Base-by-base conservation (phyloP, 2,329 filamentous ascomycete species). In the Diaporthe batatas region DNA sequence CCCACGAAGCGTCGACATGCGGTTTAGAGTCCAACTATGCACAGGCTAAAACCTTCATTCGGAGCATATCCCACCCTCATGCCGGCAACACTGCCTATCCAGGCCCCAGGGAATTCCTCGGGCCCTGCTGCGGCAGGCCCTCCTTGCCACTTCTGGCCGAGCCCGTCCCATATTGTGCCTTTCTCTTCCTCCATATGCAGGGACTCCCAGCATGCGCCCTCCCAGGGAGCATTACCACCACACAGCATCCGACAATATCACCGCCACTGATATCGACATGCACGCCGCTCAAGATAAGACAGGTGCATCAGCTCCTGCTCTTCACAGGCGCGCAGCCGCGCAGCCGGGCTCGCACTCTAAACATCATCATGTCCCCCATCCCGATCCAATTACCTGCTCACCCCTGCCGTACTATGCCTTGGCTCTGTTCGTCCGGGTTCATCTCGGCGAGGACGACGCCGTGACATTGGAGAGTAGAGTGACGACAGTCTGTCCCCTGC, bases 61-160 rank as follows among this genome's bases (percentile, higher is more conserved):
- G 55, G 68, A 58, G 54, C 68, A 62, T 39, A 62, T 34, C 29
- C 49, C 54, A 70, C 42, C 21, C 29, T 39, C 44, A 53, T 11
- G 55, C 55, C 68, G 68, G 68, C 25, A 59, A 62, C 42, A 51
- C 55, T 70, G 44, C 68, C 68, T 59, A 53, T 70, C 57, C 55
- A 62, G 58, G 68, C 32, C 68, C 44, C 29, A 51, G 29, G 44
- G 7, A 44, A 65, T 36, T 51, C 21, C n/a, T 44, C 53, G 44
- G 55, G 68, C 21, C 21, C 32, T n/a, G 44, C 39, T 49, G 54
- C 14, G n/a, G 8, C 42, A 25, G 39, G 42, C 21, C 23, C 55
- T 42, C 55, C 32, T 70, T 70, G 68, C 68, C 55, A 42, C 68
- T 62, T 62, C 44, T 44, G 68, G 68, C 25, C n/a, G 32, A 29